Base-by-base conservation (phyloP, 257 asterid genomes). In the Penstemon davidsonii region DNA sequence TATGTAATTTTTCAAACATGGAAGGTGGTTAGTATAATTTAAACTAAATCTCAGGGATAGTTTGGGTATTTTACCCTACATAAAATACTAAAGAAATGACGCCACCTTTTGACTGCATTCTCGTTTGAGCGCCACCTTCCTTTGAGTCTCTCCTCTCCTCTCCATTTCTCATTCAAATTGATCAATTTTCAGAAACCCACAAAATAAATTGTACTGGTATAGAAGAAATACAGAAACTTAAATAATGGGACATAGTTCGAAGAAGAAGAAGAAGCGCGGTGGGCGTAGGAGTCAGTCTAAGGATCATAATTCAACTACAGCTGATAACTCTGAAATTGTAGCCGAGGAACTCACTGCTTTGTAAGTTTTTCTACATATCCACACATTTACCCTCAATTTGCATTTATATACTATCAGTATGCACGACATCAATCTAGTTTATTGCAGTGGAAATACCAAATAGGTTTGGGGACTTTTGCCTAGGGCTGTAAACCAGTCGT, bases 281-380 rank as follows among this genome's bases (percentile, higher is more conserved):
- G 85, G 86, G 25, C 89, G 96, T 41, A 79, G 91, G 74, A 12
- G 79, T 25, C 83, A 80, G 79, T 78, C 89, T 5, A 89, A 86
- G 80, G 96, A 90, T 82, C 91, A 84, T 37, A 80, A 73, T 73
- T 82, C 89, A 6, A 66, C 82, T 64, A 73, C 73, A 62, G 73
- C 73, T 40, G 95, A 78, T 63, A 69, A 76, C 62, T 73, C 88
- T 58, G 99, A 93, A 42, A 78, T 85, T 67, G 11, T 90, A 7
- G 75, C 87, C 8, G 97, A 93, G 74, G 99, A 93, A 76, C 62
- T 93, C 77, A 90, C 96, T 18, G 99, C 96, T 38, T 71, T 93
- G 97, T 90, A 79, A 78, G 85, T 52, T 19, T 3, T 60, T 56
- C 19, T 11, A 18, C 15, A 10, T 64, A 18, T 59, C 12, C 42